Evolutionary conservation across 257 asterid genomes (phyloP), one percentile per base, ranked within the genome.

Genomic region (Coffea canephora): DNA sequence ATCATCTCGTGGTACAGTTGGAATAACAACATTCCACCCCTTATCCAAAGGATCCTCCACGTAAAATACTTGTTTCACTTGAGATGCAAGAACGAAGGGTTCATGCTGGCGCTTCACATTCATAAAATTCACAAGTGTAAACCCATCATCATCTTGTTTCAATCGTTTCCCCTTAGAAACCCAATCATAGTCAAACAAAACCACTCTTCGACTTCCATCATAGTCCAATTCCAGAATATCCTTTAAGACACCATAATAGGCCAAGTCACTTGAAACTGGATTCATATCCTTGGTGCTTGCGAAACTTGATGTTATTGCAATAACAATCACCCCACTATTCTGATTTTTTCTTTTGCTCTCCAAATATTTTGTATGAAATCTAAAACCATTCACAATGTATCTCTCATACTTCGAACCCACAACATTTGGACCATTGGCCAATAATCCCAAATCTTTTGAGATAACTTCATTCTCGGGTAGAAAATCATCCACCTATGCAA

Each of bases 81-180:
- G 81, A 16, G 82, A 80, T 50, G 77, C 73, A 21, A 79, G 77
- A 43, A 62, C 61, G 68, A 83, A 76, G 0, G 81, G 76, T 76
- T 82, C 77, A 73, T 46, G 48, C 1, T 78, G 73, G 27, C 61
- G 49, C 76, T 61, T 78, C 23, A 82, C n/a, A 45, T 78, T 78
- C 14, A 73, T 43, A 31, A 82, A 82, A 36, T 77, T 82, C 15
- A 70, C 64, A 23, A 82, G 14, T 0, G 71, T 52, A 49, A 77
- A 82, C 1, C 76, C 80, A 55, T 83, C 78, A 19, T 65, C 76
- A 9, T 79, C 79, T 41, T 79, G 55, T 27, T 75, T 69, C 11
- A 69, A 36, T 13, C 81, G 36, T 8, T 23, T 49, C 1, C 75
- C 76, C 21, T 64, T 77, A 3, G 72, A 70, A 2, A 76, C 77